Evolutionary conservation across 768 basidiomycete species (phyloP), one percentile per base, ranked within the genome.

Genomic region (Agaricus subrufescens): DNA sequence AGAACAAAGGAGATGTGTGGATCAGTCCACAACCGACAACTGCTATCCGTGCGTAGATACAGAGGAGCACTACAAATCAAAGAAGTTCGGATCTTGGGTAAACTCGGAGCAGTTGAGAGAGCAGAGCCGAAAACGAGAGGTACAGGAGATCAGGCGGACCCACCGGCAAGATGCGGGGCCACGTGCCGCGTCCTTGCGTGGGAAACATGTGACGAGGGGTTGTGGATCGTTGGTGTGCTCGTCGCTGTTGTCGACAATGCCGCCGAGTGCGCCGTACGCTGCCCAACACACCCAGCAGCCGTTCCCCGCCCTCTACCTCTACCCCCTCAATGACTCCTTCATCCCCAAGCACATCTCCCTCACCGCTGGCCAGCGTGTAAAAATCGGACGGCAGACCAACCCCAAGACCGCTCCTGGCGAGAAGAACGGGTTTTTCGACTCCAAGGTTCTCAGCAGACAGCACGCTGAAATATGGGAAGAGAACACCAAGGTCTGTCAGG

Each of bases 381-480:
- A 94, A 82, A 95, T 99, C 67, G 96, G 96, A 15, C 76, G 96
- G 55, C 95, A 98, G 73, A 98, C 94, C 14, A 97, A 94, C 70
- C 86, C 87, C 55, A 97, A 97, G 79, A 97, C 94, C 0, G 85
- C 91, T 30, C 96, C 96, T 15, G 85, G 82, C 10, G 93, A 96
- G 67, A 79, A 89, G 65, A 98, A 99, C 67, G 96, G 94, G 9
- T 99, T 90, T 75, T 98, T 99, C 69, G 96, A 98, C 74, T 90
- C 87, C 25, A 98, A 98, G 68, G 80, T 98, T 7, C 78, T 99
- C 58, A 92, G 90, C 62, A 78, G 96, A 62, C 89, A 91, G 74
- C 96, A 98, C 67, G 96, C 96, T 12, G 96, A 98, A 73, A 91
- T 99, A n/a, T 99, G 89, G 96, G 94, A 92, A 74, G 92, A 96